Evolutionary conservation across 1,139 yeast genomes (phyloP).

Genomic region (Protomyces macrosporus): DNA sequence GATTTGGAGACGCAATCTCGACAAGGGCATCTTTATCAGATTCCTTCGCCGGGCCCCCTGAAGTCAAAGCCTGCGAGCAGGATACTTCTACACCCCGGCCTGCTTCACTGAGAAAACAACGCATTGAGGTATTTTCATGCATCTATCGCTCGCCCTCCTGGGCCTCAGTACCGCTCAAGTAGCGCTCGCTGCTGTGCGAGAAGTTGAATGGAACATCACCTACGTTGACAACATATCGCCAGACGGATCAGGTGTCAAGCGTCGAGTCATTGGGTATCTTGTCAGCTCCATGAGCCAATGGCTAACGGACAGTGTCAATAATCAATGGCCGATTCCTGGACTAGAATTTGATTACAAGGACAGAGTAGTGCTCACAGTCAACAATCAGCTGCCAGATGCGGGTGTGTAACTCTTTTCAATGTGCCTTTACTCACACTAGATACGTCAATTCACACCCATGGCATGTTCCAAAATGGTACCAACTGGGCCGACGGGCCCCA

Average conservation of each 20-base stretch:
- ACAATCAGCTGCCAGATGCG: constrained; percentile 58
- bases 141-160: not conserved
- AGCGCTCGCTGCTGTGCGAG: constrained; percentile 52
- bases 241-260: constrained; percentile 63
- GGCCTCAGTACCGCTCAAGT: not conserved
- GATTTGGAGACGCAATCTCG: too few species aligned
- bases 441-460: constrained; percentile 70
- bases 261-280: constrained; percentile 67
- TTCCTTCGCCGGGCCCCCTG: too few species aligned
- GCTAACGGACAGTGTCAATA: constrained; percentile 8
- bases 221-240: constrained; percentile 63
- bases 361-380: constrained; percentile 60
- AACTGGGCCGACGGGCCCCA: constrained; percentile 84
- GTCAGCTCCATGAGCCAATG: constrained; percentile 37
- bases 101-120: not conserved
- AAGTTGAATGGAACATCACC: constrained; percentile 66
- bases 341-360: constrained; percentile 70
- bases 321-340: constrained; percentile 75
- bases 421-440: constrained; percentile 35
- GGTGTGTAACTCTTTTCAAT: constrained; percentile 33
- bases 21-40: too few species aligned
- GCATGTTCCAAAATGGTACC: constrained; percentile 72
- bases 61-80: too few species aligned
- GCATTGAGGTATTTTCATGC: not conserved
- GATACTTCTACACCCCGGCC: too few species aligned